Percentiles rank a stretch among this genome's conserved stretches.
These are phyloP conservation scores for Gracilaria domingensis DNA, from an alignment of 23 red algal species.

Conservation along the genomic window DNA sequence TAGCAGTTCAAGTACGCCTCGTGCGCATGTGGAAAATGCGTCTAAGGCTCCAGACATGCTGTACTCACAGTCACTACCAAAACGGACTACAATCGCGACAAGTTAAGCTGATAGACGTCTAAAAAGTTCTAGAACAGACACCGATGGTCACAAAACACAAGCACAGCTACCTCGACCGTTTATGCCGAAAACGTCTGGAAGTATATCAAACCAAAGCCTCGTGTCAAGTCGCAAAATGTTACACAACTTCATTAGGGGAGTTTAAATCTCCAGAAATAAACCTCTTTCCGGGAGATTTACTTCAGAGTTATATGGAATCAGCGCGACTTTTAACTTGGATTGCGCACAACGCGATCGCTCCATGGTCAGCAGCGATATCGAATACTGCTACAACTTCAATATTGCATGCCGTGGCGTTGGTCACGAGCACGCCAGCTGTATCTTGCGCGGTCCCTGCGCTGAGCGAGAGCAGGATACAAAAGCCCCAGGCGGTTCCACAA, in stretches of 20 bases:
- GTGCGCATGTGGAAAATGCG: too few species aligned
- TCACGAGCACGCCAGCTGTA: neutral
- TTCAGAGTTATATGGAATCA: neutral
- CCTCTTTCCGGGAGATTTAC: neutral
- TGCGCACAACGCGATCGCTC: neutral
- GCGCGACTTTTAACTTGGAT: neutral
- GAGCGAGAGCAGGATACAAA: neutral
- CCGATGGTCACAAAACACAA: neutral
- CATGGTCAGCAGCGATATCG: neutral
- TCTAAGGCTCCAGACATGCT: neutral
- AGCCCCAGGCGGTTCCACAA: neutral
- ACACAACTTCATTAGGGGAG: neutral
- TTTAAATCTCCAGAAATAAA: neutral
- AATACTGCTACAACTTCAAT: neutral
- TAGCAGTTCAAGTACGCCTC: neutral
- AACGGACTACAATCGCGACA: neutral
- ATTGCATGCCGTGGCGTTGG: neutral
- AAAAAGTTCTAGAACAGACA: neutral
- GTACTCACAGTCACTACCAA: neutral
- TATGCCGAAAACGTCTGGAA: neutral
- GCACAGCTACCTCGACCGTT: neutral
- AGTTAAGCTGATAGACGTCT: neutral
- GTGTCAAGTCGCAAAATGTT: neutral
- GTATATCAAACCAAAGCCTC: neutral
- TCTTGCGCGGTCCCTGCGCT: neutral